These are phyloP conservation scores for Lasiodiplodia sp. DNA, from an alignment of 2,329 filamentous ascomycete species.

Conservation along the genomic window DNA sequence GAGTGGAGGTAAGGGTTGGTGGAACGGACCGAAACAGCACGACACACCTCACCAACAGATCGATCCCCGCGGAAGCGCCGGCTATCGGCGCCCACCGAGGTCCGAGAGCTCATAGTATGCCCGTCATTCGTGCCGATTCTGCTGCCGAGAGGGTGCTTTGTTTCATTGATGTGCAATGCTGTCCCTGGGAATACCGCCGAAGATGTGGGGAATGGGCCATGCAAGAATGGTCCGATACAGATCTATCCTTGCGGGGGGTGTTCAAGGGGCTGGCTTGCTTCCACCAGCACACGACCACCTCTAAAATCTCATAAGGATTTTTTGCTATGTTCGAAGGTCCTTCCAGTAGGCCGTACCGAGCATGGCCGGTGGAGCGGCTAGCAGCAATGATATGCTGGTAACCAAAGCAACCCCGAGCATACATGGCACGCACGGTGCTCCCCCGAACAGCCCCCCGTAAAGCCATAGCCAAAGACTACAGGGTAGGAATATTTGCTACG, in stretches of 20 bases:
- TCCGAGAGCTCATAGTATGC: not conserved
- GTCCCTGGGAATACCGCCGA: not conserved
- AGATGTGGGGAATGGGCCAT: not conserved
- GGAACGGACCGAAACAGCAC: not conserved
- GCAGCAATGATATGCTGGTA: not conserved
- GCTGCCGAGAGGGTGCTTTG: not conserved
- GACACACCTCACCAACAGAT: not conserved
- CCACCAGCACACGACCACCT: too few relatives aligned
- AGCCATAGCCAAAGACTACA: not conserved
- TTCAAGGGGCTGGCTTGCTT: too few relatives aligned
- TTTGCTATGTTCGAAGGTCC: not conserved
- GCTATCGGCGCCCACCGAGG: not conserved
- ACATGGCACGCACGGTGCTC: not conserved
- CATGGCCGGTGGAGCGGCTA: not conserved
- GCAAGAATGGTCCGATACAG: not conserved
- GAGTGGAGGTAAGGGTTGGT: not conserved
- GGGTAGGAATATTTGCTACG: conserved; percentile 4
- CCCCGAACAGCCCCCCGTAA: not conserved
- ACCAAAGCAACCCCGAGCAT: not conserved
- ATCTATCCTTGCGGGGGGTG: not conserved
- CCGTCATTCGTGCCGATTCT: not conserved
- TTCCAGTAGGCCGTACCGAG: not conserved
- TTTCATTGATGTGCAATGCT: not conserved
- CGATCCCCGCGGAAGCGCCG: not conserved
- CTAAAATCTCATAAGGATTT: not conserved